Percentiles rank a stretch among this genome's conserved stretches.
Evolutionary conservation across 2,329 filamentous ascomycete species (phyloP).

Genomic region (Byssoonygena ceratinophila): DNA sequence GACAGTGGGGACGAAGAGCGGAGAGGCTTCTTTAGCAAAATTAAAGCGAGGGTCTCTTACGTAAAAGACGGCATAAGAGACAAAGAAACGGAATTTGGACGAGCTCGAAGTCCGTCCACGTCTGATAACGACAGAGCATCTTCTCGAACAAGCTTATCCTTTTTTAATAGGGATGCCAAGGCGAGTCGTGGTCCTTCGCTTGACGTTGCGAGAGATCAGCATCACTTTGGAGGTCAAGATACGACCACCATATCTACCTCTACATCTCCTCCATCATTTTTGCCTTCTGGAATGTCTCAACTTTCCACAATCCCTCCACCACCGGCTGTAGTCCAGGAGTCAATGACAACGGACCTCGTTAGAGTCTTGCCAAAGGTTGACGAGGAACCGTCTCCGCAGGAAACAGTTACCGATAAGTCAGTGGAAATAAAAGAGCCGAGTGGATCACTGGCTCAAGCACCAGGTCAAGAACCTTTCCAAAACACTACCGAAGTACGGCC

Average conservation of each 20-base stretch:
- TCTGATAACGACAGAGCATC: constrained; percentile 27
- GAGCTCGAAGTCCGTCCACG: constrained; percentile 42
- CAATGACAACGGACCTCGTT: constrained; percentile 11
- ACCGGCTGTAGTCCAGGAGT: constrained; percentile 29
- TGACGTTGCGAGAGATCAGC: constrained; percentile 20
- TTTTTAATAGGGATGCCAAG: constrained; percentile 18
- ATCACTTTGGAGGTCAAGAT: constrained; percentile 20
- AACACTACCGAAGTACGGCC: neutral
- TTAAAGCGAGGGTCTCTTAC: constrained; percentile 51
- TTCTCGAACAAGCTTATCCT: constrained; percentile 29
- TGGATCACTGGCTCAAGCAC: neutral
- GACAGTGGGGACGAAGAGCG: constrained; percentile 39
- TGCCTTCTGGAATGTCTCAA: constrained; percentile 21
- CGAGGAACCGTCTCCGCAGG: constrained; percentile 4
- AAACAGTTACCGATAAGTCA: neutral
- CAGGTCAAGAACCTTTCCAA: neutral
- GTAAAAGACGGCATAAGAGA: constrained; percentile 47
- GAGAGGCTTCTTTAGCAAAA: constrained; percentile 53
- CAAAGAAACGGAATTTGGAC: constrained; percentile 43
- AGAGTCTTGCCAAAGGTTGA: constrained; percentile 10
- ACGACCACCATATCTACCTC: constrained; percentile 8
- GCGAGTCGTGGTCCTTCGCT: constrained; percentile 17
- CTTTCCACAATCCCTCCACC: constrained; percentile 25
- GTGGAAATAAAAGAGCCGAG: neutral
- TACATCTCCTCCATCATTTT: constrained; percentile 3